Conservation (phyloP, 208 protist species). For the Leishmania tarentolae region DNA sequence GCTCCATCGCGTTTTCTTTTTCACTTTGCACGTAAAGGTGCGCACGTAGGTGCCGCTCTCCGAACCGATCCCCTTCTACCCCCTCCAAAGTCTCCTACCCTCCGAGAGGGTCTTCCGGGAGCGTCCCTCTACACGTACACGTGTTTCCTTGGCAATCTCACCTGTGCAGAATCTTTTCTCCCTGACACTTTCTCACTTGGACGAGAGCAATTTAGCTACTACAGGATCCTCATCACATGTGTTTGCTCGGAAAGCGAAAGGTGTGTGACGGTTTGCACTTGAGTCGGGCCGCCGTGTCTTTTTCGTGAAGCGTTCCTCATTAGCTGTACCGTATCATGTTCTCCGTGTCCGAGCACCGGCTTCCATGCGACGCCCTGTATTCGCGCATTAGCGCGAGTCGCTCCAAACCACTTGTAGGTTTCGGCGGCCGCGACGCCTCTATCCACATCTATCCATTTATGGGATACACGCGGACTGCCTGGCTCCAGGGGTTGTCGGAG, state of each 20-base stretch:
- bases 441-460: constrained; percentile 74
- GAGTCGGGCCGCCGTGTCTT: not conserved
- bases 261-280: constrained; percentile 5
- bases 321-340: constrained; percentile 25
- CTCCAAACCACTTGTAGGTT: constrained; percentile 62
- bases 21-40: not conserved
- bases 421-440: constrained; percentile 61
- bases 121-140: not conserved
- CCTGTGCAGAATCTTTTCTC: not conserved
- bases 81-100: not conserved
- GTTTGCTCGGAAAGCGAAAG: not conserved
- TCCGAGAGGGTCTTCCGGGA: not conserved
- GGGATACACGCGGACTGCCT: constrained; percentile 47
- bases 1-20: not conserved
- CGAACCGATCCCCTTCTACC: not conserved
- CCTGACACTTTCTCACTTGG: not conserved
- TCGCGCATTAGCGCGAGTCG: constrained; percentile 59
- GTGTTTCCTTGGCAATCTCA: not conserved
- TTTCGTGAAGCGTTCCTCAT: not conserved
- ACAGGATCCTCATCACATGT: not conserved
- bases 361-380: constrained; percentile 68
- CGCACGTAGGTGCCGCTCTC: not conserved
- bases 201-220: not conserved
- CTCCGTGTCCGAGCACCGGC: constrained; percentile 36
- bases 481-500: constrained; percentile 53